These are phyloP conservation scores for Pseudogymnoascus sp. DNA, from an alignment of 2,329 filamentous ascomycete genomes.

Conservation along the genomic window DNA sequence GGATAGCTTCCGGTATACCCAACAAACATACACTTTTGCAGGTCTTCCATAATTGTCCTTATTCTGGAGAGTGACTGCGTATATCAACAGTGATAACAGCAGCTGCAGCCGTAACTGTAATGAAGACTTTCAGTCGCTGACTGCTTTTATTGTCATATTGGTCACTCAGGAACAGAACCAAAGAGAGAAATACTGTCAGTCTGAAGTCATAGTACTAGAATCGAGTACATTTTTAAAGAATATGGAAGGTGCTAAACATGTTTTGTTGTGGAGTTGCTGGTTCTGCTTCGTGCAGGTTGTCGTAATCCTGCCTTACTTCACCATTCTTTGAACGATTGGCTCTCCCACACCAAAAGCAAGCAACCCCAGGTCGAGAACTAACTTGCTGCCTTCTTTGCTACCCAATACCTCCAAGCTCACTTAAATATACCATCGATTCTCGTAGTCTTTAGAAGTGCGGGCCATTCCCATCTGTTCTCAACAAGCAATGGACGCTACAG, in stretches of 20 bases:
- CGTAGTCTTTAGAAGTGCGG: not conserved
- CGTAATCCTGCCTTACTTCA: not conserved
- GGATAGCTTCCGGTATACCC: not conserved
- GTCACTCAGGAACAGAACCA: too few species aligned
- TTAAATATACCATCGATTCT: not conserved
- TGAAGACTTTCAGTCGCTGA: too few species aligned
- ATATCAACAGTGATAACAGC: too few species aligned
- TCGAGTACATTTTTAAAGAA: not conserved
- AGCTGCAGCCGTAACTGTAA: too few species aligned
- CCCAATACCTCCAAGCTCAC: not conserved
- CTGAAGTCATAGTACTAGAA: too few species aligned
- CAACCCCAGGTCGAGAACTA: not conserved
- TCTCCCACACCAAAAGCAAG: not conserved
- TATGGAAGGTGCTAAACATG: not conserved
- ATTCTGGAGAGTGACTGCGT: not conserved
- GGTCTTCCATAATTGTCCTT: not conserved
- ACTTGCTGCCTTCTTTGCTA: not conserved
- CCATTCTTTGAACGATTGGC: not conserved
- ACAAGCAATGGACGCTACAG: not conserved
- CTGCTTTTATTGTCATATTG: too few species aligned
- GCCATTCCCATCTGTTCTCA: not conserved
- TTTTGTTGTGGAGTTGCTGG: not conserved
- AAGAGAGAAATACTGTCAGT: too few species aligned
- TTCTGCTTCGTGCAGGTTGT: not conserved
- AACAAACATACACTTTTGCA: not conserved